Evolutionary conservation across 2,329 filamentous ascomycete species (phyloP), one percentile per base, ranked within the genome.

Genomic region (Exophiala mesophila): DNA sequence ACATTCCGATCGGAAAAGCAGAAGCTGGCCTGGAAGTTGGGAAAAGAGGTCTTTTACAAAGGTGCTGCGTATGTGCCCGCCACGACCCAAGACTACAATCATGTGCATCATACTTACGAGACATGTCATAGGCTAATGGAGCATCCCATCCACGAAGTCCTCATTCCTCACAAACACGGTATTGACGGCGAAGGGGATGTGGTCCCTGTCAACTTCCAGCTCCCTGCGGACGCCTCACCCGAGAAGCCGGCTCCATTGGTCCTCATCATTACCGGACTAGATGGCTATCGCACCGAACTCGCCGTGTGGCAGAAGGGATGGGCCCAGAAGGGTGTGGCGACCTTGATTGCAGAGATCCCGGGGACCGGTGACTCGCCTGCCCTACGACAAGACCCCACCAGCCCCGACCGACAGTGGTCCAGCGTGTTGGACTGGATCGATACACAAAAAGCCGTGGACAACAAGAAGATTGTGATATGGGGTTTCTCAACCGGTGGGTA

Each of bases 301-400:
- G 52, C 52, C 9, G 54, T 56, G 3, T 57, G 55, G 55, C 45
- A 52, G 19, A 39, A 55, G 32, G 53, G 53, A 6, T 57, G 36
- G 29, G 39, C 40, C 9, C 36, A 62, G 35, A 67, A 71, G 12
- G 69, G 69, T 21, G 67, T 78, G 8, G 81, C 71, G 1, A 67
- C 66, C 3, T 68, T 85, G 3, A 73, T 82, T 19, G 71, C 72
- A 7, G 82, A 85, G 60, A 82, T 83, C 42, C 79, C 79, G 0
- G 80, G 80, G 0, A 83, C 80, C 2, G 82, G 78, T 4, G 82
- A 85, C 58, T 83, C 75, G 42, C 81, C 82, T 0, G 78, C 81
- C 1, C 76, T 81, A 48, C 68, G 76, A 29, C 66, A 69, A 1
- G 82, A 85, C 57, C 74, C 81, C 1, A 60, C 63, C 3, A 72